These are phyloP conservation scores for Saccharomycopsis phalli DNA, from an alignment of 1,139 yeast species.

Conservation along the genomic window DNA sequence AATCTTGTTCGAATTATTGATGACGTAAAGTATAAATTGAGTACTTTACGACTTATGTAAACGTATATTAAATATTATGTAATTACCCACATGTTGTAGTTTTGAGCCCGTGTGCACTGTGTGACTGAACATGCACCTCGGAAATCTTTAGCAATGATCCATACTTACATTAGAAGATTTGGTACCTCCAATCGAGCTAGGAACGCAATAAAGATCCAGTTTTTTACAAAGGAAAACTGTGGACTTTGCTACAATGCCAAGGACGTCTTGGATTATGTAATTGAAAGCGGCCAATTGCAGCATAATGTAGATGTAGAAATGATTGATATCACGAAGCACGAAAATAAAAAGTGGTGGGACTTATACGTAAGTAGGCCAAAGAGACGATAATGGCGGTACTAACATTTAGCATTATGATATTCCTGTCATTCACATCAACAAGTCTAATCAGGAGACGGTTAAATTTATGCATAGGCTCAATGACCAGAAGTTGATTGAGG, in stretches of 20 bases:
- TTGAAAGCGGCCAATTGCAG: constrained; percentile 24
- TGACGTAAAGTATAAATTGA: constrained; percentile 5
- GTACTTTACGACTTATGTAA: not conserved
- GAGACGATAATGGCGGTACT: no score
- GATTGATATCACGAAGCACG: constrained; percentile 62
- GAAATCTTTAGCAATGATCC: no score
- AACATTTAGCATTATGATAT: constrained; percentile 59
- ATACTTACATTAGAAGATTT: no score
- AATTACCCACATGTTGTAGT: no score
- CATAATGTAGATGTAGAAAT: constrained; percentile 33
- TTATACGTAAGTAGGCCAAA: constrained; percentile 42
- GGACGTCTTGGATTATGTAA: constrained; percentile 37
- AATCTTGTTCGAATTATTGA: not conserved
- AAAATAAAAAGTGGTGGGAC: constrained; percentile 69
- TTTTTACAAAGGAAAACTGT: constrained; percentile 75
- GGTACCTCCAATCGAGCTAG: not conserved
- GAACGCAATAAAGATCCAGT: constrained; percentile 34
- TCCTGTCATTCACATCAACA: constrained; percentile 70
- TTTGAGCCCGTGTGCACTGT: no score
- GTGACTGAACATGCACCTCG: no score
- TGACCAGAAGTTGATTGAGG: constrained; percentile 47
- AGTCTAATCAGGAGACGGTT: constrained; percentile 36
- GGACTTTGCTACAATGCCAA: constrained; percentile 73
- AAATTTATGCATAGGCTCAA: constrained; percentile 74
- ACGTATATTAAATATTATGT: no score